Conservation (phyloP, 2,329 filamentous ascomycete genomes). For the Colletotrichum sp. region DNA sequence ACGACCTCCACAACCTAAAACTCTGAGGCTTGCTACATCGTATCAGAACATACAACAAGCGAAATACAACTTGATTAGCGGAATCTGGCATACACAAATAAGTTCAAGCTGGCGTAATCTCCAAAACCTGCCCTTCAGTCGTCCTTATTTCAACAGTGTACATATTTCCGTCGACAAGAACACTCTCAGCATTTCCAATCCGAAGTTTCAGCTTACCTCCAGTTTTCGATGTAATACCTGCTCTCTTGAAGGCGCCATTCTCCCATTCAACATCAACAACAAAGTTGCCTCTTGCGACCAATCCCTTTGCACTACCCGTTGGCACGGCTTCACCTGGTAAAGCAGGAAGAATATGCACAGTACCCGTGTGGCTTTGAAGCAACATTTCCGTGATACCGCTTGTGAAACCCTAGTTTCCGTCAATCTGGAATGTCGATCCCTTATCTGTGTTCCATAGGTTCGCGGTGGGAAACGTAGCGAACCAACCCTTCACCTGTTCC, state of each 20-base stretch:
- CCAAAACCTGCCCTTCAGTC: neutral
- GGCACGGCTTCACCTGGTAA: neutral
- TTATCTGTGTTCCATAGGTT: conserved; percentile 41
- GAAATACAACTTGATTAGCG: neutral
- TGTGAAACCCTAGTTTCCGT: conserved; percentile 52
- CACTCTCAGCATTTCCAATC: neutral
- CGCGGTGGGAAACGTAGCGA: conserved; percentile 40
- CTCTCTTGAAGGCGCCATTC: neutral
- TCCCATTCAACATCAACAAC: neutral
- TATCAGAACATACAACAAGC: neutral
- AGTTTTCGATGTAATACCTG: neutral
- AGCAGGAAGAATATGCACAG: conserved; percentile 30
- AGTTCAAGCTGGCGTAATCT: neutral
- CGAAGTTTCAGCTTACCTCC: neutral
- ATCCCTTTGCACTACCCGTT: neutral
- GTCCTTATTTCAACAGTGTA: neutral
- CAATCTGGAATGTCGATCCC: conserved; percentile 45
- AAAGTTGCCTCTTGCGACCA: neutral
- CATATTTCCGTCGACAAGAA: neutral
- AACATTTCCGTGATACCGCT: conserved; percentile 49
- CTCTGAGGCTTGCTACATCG: neutral
- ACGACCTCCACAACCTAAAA: neutral
- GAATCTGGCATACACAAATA: neutral
- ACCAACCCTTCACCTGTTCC: conserved; percentile 36
- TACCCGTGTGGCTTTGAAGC: conserved; percentile 39